These are phyloP conservation scores for Leishmania gerbilli DNA, from an alignment of 208 protist genomes.

Conservation along the genomic window DNA sequence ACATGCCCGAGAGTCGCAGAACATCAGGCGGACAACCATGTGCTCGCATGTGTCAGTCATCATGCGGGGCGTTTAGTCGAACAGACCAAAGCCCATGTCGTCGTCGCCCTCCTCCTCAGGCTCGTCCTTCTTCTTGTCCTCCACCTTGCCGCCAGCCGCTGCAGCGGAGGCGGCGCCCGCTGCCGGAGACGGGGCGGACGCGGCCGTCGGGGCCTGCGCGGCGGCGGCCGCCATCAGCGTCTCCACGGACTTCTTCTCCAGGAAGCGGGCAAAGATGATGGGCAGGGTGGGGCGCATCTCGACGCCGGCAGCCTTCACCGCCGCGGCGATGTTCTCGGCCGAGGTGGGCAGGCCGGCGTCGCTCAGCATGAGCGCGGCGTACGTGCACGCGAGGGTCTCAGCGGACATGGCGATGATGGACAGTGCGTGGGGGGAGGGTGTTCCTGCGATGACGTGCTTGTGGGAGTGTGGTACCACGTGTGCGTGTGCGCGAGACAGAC, in stretches of 20 bases:
- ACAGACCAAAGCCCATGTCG: slow-evolving; percentile 92
- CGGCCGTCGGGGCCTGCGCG: slow-evolving; percentile 42
- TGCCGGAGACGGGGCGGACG: slow-evolving; percentile 41
- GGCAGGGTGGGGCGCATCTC: slow-evolving; percentile 71
- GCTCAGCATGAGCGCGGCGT: slow-evolving; percentile 78
- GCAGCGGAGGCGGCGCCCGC: slow-evolving; percentile 55
- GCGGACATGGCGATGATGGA: slow-evolving; percentile 40
- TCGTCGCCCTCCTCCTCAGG: slow-evolving; percentile 70
- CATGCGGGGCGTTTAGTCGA: slow-evolving; percentile 62
- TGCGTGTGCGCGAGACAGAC: not conserved
- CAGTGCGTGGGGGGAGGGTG: not conserved
- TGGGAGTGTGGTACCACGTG: not conserved
- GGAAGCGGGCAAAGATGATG: slow-evolving; percentile 84
- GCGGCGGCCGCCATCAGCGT: slow-evolving; percentile 61
- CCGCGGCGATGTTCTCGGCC: slow-evolving; percentile 74
- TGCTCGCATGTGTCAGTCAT: not conserved
- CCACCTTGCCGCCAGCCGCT: slow-evolving; percentile 43
- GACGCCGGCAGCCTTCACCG: slow-evolving; percentile 71
- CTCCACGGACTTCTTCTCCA: slow-evolving; percentile 82
- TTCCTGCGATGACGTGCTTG: not conserved
- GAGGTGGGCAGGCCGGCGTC: slow-evolving; percentile 73
- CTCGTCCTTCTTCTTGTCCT: slow-evolving; percentile 43
- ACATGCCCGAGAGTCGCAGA: not conserved
- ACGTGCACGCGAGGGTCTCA: slow-evolving; percentile 85
- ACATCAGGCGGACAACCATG: not conserved